phyloP scores from a whole-genome alignment of 306 rosid species.

The Elaeagnus macrophylla region DNA sequence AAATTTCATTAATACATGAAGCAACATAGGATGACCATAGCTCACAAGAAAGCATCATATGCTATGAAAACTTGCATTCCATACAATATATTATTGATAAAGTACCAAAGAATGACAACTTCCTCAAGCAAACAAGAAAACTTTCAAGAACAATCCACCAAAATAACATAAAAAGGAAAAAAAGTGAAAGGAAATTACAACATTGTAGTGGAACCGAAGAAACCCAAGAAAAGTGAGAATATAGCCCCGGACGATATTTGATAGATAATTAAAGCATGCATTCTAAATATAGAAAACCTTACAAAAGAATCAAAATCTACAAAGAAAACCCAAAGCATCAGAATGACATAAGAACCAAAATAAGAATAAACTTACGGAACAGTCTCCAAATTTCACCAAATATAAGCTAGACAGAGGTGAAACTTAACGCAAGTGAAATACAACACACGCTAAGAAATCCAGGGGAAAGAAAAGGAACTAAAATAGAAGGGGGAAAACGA shows the following conservation, averaged over 20 bases:
- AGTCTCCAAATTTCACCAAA: background rate
- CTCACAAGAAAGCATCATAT: constrained; percentile 75
- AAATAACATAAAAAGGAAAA: constrained; percentile 19
- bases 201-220: background rate
- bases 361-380: background rate
- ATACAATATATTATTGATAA: constrained; percentile 22
- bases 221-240: constrained; percentile 7
- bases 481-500: background rate
- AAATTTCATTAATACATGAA: too few species aligned
- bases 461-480: background rate
- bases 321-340: background rate
- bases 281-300: background rate
- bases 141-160: constrained; percentile 27
- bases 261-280: background rate
- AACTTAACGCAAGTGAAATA: background rate
- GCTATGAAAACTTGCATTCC: constrained; percentile 27
- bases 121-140: constrained; percentile 45
- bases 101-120: constrained; percentile 40
- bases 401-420: background rate
- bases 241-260: background rate
- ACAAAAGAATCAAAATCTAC: constrained; percentile 19
- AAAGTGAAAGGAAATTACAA: constrained; percentile 7
- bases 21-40: constrained; percentile 25
- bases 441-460: too few species aligned
- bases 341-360: too few species aligned